These are phyloP conservation scores for Lichtheimia ornata DNA, from an alignment of 371 early-diverging fungal genomes.

Conservation along the genomic window DNA sequence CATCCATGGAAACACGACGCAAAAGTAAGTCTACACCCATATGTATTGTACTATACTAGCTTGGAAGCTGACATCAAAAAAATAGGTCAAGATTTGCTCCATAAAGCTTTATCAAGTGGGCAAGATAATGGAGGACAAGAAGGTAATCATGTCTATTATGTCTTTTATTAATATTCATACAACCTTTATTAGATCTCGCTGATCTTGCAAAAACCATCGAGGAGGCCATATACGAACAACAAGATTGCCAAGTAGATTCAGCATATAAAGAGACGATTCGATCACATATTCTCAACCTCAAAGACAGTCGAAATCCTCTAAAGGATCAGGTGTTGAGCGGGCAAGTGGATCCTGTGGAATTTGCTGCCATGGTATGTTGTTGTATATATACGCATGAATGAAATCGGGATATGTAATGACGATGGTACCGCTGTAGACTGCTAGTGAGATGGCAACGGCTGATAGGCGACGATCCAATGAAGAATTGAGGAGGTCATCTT, in stretches of 20 bases:
- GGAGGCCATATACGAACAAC: constrained; percentile 12
- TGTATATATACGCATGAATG: not conserved
- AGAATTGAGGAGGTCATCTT: constrained; percentile 10
- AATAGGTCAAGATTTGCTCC: constrained; percentile 7
- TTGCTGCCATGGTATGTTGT: constrained; percentile 12
- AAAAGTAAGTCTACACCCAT: constrained; percentile 1
- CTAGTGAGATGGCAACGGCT: constrained; percentile 18
- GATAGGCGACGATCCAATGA: constrained; percentile 17
- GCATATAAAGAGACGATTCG: constrained; percentile 20
- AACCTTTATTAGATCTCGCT: not conserved
- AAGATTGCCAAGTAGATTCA: constrained; percentile 9
- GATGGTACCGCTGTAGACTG: not conserved
- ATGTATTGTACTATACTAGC: not conserved
- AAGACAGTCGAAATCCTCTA: constrained; percentile 17
- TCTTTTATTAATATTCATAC: not conserved
- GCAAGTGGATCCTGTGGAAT: constrained; percentile 12
- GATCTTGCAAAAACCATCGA: constrained; percentile 16
- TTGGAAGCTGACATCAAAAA: not conserved
- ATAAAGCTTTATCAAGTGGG: not conserved
- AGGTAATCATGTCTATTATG: not conserved
- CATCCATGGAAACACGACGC: constrained; percentile 4
- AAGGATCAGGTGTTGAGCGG: constrained; percentile 10
- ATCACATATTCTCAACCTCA: constrained; percentile 21
- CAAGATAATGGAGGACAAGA: not conserved
- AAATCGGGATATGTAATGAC: not conserved